Evolutionary conservation across 805 yeast species (phyloP).

Genomic region (Spathaspora hagerdaliae): DNA sequence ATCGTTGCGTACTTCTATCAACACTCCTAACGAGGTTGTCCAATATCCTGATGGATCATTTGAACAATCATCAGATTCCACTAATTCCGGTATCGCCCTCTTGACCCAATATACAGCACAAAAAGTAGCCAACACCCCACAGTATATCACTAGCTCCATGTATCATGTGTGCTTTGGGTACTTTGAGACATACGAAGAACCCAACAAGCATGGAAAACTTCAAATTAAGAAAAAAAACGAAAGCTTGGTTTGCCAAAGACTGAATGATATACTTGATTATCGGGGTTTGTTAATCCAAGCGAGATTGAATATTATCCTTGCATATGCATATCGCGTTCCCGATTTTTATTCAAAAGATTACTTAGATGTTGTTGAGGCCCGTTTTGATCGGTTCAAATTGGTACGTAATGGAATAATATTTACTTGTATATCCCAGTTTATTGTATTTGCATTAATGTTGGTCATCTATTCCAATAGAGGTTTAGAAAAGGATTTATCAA

Average conservation of each 20-base stretch:
- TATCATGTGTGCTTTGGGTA: conserved; percentile 45
- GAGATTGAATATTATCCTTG: conserved; percentile 42
- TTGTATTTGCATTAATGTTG: conserved; percentile 24
- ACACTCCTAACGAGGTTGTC: conserved; percentile 10
- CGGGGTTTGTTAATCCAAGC: conserved; percentile 32
- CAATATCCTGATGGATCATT: neutral
- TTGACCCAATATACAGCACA: conserved; percentile 43
- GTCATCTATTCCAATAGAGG: conserved; percentile 37
- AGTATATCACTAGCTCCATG: conserved; percentile 37
- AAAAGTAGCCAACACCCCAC: conserved; percentile 48
- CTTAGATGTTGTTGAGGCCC: conserved; percentile 8
- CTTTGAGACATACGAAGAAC: conserved; percentile 21
- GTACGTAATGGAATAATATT: conserved; percentile 26
- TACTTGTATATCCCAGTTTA: conserved; percentile 22
- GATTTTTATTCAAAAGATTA: conserved; percentile 10
- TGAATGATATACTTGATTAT: conserved; percentile 40
- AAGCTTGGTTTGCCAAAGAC: conserved; percentile 19
- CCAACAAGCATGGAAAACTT: conserved; percentile 10
- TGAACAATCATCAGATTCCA: conserved; percentile 18
- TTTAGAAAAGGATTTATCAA: conserved; percentile 25
- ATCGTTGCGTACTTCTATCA: conserved; percentile 33
- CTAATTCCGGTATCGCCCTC: conserved; percentile 47
- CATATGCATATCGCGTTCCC: conserved; percentile 41
- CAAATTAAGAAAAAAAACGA: conserved; percentile 12
- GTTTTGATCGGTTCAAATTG: conserved; percentile 15